Evolutionary conservation across 2,329 filamentous ascomycete species (phyloP).

Genomic region (Paraphaeosphaeria sporulosa): DNA sequence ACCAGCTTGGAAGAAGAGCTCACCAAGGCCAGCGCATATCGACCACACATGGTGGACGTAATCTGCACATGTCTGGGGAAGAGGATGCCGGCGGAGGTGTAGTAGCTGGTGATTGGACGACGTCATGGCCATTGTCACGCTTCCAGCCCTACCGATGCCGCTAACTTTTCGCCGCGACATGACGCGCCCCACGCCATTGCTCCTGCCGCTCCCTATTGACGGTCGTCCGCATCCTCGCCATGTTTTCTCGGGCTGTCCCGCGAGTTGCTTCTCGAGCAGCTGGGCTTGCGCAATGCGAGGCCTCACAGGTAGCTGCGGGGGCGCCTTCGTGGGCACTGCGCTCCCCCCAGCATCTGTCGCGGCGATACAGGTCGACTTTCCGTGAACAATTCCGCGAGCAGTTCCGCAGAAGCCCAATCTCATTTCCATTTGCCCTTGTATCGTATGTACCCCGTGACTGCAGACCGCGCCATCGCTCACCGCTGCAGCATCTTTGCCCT

Average conservation of each 20-base stretch:
- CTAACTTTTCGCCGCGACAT: slow-evolving; percentile 38
- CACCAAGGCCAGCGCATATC: slow-evolving; percentile 71
- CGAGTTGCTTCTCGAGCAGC: slow-evolving; percentile 33
- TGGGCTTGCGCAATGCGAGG: slow-evolving; percentile 35
- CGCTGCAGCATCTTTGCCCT: slow-evolving; percentile 47
- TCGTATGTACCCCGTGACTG: slow-evolving; percentile 25
- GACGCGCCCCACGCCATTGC: slow-evolving; percentile 1
- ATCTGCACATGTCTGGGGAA: slow-evolving; percentile 28
- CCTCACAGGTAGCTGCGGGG: slow-evolving; percentile 29
- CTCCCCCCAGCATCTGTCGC: slow-evolving; percentile 32
- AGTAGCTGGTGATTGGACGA: slow-evolving; percentile 38
- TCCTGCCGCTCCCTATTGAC: slow-evolving; percentile 5
- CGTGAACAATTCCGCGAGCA: slow-evolving; percentile 42
- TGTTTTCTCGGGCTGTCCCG: slow-evolving; percentile 48
- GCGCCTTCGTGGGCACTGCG: slow-evolving; percentile 34
- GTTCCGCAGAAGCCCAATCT: slow-evolving; percentile 48
- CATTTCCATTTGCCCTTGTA: slow-evolving; percentile 46
- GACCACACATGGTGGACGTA: slow-evolving; percentile 67
- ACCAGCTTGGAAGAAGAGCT: slow-evolving; percentile 35
- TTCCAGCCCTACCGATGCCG: slow-evolving; percentile 38
- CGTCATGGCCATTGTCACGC: slow-evolving; percentile 34
- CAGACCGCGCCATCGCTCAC: slow-evolving; percentile 16
- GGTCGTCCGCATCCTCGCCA: slow-evolving; percentile 30
- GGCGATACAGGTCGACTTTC: slow-evolving; percentile 39
- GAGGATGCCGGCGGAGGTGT: slow-evolving; percentile 16